Evolutionary conservation across 2,329 filamentous ascomycete species (phyloP), one percentile per base, ranked within the genome.

Genomic region (Fusarium pininemorale): DNA sequence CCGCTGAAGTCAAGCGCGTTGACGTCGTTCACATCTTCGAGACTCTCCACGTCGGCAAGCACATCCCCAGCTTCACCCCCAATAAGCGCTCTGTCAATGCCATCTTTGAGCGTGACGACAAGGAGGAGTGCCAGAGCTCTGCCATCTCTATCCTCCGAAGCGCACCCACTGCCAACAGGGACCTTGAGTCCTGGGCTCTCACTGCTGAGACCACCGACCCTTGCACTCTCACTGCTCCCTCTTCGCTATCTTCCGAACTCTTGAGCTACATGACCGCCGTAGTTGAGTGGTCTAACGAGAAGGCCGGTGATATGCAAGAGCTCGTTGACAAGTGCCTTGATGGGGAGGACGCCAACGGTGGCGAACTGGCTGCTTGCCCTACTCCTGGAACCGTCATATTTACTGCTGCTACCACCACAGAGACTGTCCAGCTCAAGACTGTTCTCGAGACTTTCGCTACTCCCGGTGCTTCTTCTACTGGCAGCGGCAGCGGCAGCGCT

Each of bases 1-100:
- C 72, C 20, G 14, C 58, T 24, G 15, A 59, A 7, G 56, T 74
- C 37, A 22, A 65, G 35, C 50, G 30, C 0, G 68, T 74, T 22
- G 63, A 74, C 2, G 71, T 74, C 20, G 59, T 74, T 20, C 71
- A 72, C 59, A 55, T 72, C 63, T 35, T 74, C 15, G 53, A 74
- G 63, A 60, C 59, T 26, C 71, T 74, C 14, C 64, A 74, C 24
- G 55, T 72, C 38, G 48, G 42, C 32, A 39, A 60, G 20, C 67
- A 73, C n/a, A 56, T 61, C 4, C 44, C 63, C 63, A 57, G 38
- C 35, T 62, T 69, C 26, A 65, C 50, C 0, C 63, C 63, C 41
- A 68, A 74, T 51, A 74, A 74, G 72, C 71, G 67, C 55, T 37
- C n/a, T 24, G 15, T 64, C 32, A 55, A 66, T 7, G 67, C 66